These are phyloP conservation scores for Saksenaea oblongispora DNA, from an alignment of 371 early-diverging fungal species.

Conservation along the genomic window DNA sequence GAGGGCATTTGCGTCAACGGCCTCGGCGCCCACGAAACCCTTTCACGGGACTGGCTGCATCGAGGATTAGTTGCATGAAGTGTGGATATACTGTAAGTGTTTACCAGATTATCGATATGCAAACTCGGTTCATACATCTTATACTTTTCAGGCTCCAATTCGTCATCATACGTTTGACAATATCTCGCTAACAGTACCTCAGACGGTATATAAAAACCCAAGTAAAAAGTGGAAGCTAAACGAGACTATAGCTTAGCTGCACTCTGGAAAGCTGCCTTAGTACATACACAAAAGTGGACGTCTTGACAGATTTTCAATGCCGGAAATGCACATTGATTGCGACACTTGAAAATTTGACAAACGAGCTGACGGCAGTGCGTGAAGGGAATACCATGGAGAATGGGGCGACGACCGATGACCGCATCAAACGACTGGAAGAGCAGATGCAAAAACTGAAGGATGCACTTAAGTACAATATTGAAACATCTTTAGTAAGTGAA, in stretches of 20 bases:
- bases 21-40: constrained; percentile 60
- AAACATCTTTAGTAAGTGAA: constrained; percentile 31
- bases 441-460: constrained; percentile 36
- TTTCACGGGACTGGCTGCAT: constrained; percentile 75
- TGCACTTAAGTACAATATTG: constrained; percentile 40
- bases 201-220: constrained; percentile 27
- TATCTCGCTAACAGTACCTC: constrained; percentile 76
- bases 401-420: neutral
- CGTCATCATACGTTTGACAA: constrained; percentile 86
- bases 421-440: constrained; percentile 13
- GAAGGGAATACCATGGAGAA: constrained; percentile 1
- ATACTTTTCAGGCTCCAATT: constrained; percentile 57
- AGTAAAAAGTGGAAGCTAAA: neutral
- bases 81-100: constrained; percentile 73
- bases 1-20: constrained; percentile 45
- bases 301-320: constrained; percentile 74
- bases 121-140: neutral
- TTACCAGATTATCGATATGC: neutral
- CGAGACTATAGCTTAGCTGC: constrained; percentile 41
- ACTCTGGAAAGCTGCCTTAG: constrained; percentile 68
- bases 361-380: constrained; percentile 27
- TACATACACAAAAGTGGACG: constrained; percentile 71
- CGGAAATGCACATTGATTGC: constrained; percentile 70
- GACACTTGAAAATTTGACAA: constrained; percentile 53
- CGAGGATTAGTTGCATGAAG: constrained; percentile 74